Evolutionary conservation across 768 basidiomycete species (phyloP).

Genomic region (Imleria badia): DNA sequence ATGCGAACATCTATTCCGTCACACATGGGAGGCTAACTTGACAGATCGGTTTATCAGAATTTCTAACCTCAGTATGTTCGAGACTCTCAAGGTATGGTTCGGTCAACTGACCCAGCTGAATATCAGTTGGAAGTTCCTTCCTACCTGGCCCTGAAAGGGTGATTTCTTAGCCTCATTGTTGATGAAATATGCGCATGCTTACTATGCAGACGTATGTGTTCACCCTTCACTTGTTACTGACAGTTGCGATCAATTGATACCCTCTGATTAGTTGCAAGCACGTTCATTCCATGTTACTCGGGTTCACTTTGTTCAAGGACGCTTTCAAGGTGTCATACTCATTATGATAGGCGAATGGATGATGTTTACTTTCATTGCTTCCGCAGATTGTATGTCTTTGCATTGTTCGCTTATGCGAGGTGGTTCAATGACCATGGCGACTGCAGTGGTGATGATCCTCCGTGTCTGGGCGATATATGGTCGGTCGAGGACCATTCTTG

Average conservation of each 20-base stretch:
- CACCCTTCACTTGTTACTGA: not conserved
- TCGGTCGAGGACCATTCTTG: slow-evolving; percentile 7
- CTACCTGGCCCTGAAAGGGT: slow-evolving; percentile 3
- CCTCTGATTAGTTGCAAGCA: slow-evolving; percentile 3
- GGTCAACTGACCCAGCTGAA: not conserved
- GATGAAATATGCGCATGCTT: not conserved
- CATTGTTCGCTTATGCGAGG: not conserved
- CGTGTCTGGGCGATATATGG: slow-evolving; percentile 15
- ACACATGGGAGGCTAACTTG: not conserved
- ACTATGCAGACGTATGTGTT: slow-evolving; percentile 8
- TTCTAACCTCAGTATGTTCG: not conserved
- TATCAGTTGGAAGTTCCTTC: slow-evolving; percentile 8
- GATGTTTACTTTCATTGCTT: not conserved
- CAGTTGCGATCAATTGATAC: not conserved
- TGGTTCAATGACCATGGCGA: not conserved
- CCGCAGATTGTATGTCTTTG: slow-evolving; percentile 7
- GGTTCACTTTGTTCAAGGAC: not conserved
- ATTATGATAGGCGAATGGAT: not conserved
- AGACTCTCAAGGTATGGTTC: too few species aligned
- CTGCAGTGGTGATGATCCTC: slow-evolving; percentile 16
- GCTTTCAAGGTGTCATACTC: not conserved
- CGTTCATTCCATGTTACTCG: not conserved
- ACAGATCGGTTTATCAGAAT: not conserved
- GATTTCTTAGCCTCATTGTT: not conserved
- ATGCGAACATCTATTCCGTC: not conserved